Base-by-base conservation (phyloP, 1,139 yeast species). In the Torulaspora pretoriensis region DNA sequence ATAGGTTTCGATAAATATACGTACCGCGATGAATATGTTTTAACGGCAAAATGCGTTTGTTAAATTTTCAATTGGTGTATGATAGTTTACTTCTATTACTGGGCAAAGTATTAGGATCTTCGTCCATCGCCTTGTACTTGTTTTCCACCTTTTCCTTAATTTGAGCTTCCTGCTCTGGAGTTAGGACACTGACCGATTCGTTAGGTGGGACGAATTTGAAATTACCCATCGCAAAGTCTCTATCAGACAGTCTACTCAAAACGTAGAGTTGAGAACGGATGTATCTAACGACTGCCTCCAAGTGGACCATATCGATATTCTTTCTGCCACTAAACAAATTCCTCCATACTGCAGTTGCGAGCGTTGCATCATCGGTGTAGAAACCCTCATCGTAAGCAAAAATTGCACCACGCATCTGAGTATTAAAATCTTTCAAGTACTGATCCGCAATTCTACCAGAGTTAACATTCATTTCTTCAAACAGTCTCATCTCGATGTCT, bases 351-450 rank as follows among this genome's bases (percentile, higher is more conserved):
- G 97, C 96, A 35, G 85, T 79, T 1, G 95, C 96, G 50, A 90
- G 69, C 1, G 92, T 86, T 19, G 86, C 79, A 64, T 90, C 97
- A 54, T 83, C 85, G 26, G 88, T 78, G 56, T 77, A 78, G 46
- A 94, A 75, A 0, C 94, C 97, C 68, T 92, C 97, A 66, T 94
- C 99, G 60, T 90, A 90, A 2, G 96, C 84, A 58, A 90, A 80
- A 2, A 89, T 83, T 35, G 86, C 75, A 33, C 99, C 99, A 63
- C 94, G 78, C 59, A 92, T 71, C 68, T 92, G 98, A 13, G 88
- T 74, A 60, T 90, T 90, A 66, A 86, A 88, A 61, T 89, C 97
- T 65, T 89, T 89, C 69, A 88, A 74, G 67, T 89, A 88, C 24
- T 82, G 81, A 60, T 88, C 95, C 48, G 89, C 83, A 45, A 88